phyloP scores from a whole-genome alignment of 1,284 basidiomycete species.

The Taiwanofungus camphoratus region DNA sequence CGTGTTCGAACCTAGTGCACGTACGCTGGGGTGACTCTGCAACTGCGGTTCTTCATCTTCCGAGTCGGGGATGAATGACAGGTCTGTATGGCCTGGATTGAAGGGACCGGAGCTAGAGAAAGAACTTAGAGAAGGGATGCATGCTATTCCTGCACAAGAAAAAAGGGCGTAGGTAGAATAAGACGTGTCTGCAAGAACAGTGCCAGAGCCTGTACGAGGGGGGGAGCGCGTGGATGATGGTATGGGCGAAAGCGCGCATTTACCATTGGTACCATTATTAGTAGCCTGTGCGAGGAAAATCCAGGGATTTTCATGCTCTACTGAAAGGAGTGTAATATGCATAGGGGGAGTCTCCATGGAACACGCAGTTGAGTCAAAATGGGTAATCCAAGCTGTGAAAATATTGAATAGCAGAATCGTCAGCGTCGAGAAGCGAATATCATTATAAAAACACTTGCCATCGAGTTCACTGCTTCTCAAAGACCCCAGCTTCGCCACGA shows the following conservation, averaged over 20 bases:
- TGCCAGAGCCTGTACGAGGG: slow-evolving; percentile 13
- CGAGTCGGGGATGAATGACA: slow-evolving; percentile 24
- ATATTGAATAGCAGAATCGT: slow-evolving; percentile 5
- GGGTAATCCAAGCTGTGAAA: slow-evolving; percentile 56
- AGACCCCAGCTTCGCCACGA: slow-evolving; percentile 59
- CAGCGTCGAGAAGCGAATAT: slow-evolving; percentile 4
- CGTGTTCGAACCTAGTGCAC: slow-evolving; percentile 50
- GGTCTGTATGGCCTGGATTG: slow-evolving; percentile 12
- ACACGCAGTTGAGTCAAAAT: slow-evolving; percentile 36
- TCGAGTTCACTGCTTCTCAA: slow-evolving; percentile 57
- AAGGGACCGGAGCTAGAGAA: slow-evolving; percentile 11
- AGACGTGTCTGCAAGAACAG: slow-evolving; percentile 30
- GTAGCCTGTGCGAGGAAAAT: slow-evolving; percentile 26
- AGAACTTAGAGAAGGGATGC: slow-evolving; percentile 26
- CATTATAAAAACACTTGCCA: slow-evolving; percentile 39
- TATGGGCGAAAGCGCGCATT: slow-evolving; percentile 10
- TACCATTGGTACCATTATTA: slow-evolving; percentile 10
- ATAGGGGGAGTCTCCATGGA: slow-evolving; percentile 36
- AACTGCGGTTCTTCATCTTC: slow-evolving; percentile 28
- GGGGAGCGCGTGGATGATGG: slow-evolving; percentile 12
- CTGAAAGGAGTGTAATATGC: slow-evolving; percentile 52
- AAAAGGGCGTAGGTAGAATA: slow-evolving; percentile 47
- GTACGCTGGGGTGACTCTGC: slow-evolving; percentile 30
- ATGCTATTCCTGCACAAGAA: slow-evolving; percentile 34
- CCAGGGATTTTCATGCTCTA: slow-evolving; percentile 52